phyloP scores from a whole-genome alignment of 139 green algal genomes.

The Raphidocelis subcapitata region DNA sequence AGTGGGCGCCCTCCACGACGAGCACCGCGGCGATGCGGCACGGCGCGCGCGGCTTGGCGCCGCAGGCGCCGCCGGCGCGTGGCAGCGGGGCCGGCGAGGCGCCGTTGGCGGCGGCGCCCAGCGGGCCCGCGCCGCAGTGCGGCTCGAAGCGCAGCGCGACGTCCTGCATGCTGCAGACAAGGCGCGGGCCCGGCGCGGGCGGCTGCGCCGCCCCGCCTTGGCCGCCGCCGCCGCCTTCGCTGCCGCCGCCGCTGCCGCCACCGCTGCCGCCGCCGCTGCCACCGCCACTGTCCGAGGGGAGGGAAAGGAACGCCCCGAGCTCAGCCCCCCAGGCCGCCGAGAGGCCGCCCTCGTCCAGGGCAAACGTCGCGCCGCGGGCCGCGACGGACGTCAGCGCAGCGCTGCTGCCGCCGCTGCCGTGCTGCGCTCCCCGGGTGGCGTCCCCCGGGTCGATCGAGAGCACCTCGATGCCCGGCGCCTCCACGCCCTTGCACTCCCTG shows the following conservation, averaged over 20 bases:
- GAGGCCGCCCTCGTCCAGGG: slow-evolving; percentile 12
- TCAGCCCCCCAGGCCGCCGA: slow-evolving; percentile 8
- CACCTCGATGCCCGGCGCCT: slow-evolving; percentile 17
- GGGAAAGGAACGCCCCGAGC: not conserved
- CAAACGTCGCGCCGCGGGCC: slow-evolving; percentile 12
- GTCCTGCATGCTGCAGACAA: slow-evolving; percentile 20
- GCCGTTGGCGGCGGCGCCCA: no score
- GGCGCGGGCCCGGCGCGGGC: not conserved
- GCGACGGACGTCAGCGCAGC: not conserved
- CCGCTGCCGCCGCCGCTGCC: slow-evolving; percentile 10
- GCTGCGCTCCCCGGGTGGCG: not conserved
- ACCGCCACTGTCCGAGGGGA: not conserved
- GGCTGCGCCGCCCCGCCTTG: slow-evolving; percentile 9
- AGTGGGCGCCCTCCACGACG: slow-evolving; percentile 26
- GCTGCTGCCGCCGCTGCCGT: slow-evolving; percentile 1
- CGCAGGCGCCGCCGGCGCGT: no score
- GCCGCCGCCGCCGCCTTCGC: not conserved
- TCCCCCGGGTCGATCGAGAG: not conserved
- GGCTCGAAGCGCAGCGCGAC: slow-evolving; percentile 31
- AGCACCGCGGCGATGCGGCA: slow-evolving; percentile 25
- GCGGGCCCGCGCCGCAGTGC: slow-evolving; percentile 5
- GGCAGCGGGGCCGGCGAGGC: no score
- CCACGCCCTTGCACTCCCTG: slow-evolving; percentile 11
- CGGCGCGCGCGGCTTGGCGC: no score
- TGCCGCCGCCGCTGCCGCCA: not conserved